These are phyloP conservation scores for Austroboletus niveus DNA, from an alignment of 1,284 basidiomycete genomes.

Conservation along the genomic window DNA sequence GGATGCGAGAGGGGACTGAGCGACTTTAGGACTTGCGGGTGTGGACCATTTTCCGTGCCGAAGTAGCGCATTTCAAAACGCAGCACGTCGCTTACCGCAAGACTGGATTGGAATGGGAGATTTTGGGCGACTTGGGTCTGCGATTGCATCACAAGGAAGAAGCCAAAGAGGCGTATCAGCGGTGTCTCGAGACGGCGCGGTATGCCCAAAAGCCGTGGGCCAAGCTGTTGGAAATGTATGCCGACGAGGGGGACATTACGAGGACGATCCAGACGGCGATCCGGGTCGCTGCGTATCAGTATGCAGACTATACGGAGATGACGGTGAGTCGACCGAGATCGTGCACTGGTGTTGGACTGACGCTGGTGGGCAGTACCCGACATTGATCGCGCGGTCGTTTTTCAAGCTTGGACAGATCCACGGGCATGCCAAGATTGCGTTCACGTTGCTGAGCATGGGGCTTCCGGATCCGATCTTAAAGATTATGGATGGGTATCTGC, in stretches of 20 bases:
- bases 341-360: background rate
- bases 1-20: background rate
- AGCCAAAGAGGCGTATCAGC: conserved; percentile 95
- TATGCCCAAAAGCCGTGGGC: conserved; percentile 93
- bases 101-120: conserved; percentile 98
- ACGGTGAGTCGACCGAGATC: conserved; percentile 48
- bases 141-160: conserved; percentile 96
- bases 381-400: conserved; percentile 83
- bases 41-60: conserved; percentile 99
- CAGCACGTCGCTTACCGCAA: conserved; percentile 97
- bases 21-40: conserved; percentile 83
- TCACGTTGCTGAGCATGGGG: conserved; percentile 92
- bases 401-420: conserved; percentile 95
- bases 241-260: conserved; percentile 91
- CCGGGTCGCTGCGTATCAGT: conserved; percentile 89
- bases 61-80: conserved; percentile 98
- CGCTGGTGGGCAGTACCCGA: conserved; percentile 67
- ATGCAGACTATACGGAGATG: conserved; percentile 83
- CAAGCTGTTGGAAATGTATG: conserved; percentile 92
- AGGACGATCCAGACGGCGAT: conserved; percentile 90
- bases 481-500: conserved; percentile 83
- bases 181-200: conserved; percentile 82
- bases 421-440: conserved; percentile 92
- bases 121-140: conserved; percentile 90
- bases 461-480: conserved; percentile 81